Evolutionary conservation across 306 rosid genomes (phyloP).

Genomic region (Ammopiptanthus mongolicus): DNA sequence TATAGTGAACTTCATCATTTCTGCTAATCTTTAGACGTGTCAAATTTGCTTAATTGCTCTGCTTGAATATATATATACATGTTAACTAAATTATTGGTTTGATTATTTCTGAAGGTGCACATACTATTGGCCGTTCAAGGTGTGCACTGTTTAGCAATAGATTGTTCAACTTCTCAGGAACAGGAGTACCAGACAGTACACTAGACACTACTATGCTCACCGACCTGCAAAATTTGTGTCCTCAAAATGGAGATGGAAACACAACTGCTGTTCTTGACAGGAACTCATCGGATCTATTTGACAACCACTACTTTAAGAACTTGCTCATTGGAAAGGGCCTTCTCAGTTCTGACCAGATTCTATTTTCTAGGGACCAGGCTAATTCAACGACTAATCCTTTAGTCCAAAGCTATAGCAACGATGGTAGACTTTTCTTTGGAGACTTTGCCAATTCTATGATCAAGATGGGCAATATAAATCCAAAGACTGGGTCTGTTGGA

Average conservation of each 20-base stretch:
- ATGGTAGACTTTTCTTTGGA: constrained; percentile 34
- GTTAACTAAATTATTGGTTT: background rate
- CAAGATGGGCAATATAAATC: constrained; percentile 71
- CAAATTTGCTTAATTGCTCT: background rate
- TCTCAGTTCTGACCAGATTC: constrained; percentile 70
- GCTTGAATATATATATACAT: background rate
- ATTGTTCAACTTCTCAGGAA: constrained; percentile 64
- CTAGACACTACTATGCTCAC: constrained; percentile 46
- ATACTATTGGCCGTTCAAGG: constrained; percentile 72
- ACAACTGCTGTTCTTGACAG: constrained; percentile 48
- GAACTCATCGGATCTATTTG: constrained; percentile 74
- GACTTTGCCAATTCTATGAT: constrained; percentile 74
- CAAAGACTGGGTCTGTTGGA: constrained; percentile 63
- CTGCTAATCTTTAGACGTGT: background rate
- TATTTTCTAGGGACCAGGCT: constrained; percentile 44
- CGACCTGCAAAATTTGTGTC: constrained; percentile 66
- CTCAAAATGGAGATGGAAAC: constrained; percentile 57
- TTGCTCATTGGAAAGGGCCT: constrained; percentile 58
- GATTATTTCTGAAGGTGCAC: constrained; percentile 49
- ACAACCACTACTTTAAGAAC: constrained; percentile 74
- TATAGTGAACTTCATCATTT: background rate
- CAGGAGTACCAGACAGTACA: constrained; percentile 53
- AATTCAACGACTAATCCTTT: constrained; percentile 42
- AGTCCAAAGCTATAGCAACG: constrained; percentile 49
- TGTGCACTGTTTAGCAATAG: constrained; percentile 63